Base-by-base conservation (phyloP, 2,329 filamentous ascomycete species). In the Trichoderma brevicompactum region DNA sequence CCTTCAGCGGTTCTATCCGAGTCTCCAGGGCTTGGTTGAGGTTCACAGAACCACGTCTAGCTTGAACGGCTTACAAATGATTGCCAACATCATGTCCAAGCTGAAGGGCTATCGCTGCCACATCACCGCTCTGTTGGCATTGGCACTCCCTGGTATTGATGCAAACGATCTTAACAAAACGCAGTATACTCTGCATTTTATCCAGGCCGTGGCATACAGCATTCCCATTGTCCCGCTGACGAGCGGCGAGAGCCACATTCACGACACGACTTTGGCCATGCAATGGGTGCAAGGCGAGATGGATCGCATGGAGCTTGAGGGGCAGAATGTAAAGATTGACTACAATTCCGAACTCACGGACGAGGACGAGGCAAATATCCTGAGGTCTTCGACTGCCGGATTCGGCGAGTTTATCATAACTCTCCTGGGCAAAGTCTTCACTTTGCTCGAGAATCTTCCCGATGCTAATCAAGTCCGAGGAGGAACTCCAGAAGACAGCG, bases 161-260 rank as follows among this genome's bases (percentile, higher is more conserved):
- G 94, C 96, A 69, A 99, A 99, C 74, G 95, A 99, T 78, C 81
- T 99, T 32, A 94, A 95, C 74, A 99, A 99, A 82, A 98, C 95
- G 0, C 86, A 97, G 71, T 92, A 97, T 77, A 96, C 95, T 0
- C 83, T 99, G 65, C 92, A 94, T 70, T 97, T 97, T 75, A 95
- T 99, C 65, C 94, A 98, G 77, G 91, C 92, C 65, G 92, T 98
- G 12, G 94, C 93, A 66, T 98, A 97, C 80, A 96, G 94, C 72
- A 96, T 99, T 60, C 96, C 95, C 0, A 92, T 99, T 74, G 88
- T 91, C 65, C 91, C 96, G 67, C 80, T 99, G 58, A 73, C 69
- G 13, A 76, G 71, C 2, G 87, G 89, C 52, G 82, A 85, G 64
- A 84, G 86, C 53, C 86, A 89, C 67, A 82, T 92, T 52, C 89